phyloP scores from a whole-genome alignment of 208 protist genomes.

The Leishmania guyanensis region DNA sequence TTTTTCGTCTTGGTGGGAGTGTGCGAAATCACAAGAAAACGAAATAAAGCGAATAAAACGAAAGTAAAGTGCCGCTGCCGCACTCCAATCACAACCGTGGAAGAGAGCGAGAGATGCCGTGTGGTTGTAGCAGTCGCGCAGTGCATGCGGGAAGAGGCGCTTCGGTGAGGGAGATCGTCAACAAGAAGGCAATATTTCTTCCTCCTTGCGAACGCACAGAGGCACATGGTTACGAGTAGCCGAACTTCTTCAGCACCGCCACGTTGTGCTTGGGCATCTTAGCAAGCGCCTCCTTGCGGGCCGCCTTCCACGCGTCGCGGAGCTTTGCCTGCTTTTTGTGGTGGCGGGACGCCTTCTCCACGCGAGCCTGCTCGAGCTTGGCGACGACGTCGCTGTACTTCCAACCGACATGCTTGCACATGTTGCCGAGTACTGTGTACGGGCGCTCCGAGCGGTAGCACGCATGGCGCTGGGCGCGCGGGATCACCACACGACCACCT shows the following conservation, averaged over 20 bases:
- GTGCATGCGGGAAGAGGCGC: conserved; percentile 9
- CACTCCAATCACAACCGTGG: neutral
- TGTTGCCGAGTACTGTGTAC: conserved; percentile 86
- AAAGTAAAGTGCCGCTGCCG: neutral
- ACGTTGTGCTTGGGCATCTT: conserved; percentile 90
- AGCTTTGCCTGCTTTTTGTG: conserved; percentile 76
- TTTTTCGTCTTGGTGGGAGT: neutral
- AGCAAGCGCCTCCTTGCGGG: conserved; percentile 69
- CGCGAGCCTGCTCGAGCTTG: conserved; percentile 75
- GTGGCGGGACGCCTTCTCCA: conserved; percentile 73
- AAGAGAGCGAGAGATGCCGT: conserved; percentile 2
- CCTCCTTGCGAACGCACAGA: neutral
- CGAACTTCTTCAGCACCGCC: conserved; percentile 90
- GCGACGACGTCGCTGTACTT: conserved; percentile 87
- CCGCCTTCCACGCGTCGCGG: conserved; percentile 64
- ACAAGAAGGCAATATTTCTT: neutral
- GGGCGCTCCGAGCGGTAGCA: conserved; percentile 80
- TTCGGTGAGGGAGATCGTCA: conserved; percentile 1
- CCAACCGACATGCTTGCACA: conserved; percentile 90
- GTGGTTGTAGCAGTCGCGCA: neutral
- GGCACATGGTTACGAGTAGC: conserved; percentile 64
- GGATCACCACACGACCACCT: conserved; percentile 71
- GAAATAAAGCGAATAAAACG: conserved; percentile 21
- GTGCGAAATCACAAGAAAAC: conserved; percentile 23
- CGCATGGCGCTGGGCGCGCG: conserved; percentile 71